These are phyloP conservation scores for Ceratorhiza oryzae-sativae DNA, from an alignment of 1,284 basidiomycete species.

Conservation along the genomic window DNA sequence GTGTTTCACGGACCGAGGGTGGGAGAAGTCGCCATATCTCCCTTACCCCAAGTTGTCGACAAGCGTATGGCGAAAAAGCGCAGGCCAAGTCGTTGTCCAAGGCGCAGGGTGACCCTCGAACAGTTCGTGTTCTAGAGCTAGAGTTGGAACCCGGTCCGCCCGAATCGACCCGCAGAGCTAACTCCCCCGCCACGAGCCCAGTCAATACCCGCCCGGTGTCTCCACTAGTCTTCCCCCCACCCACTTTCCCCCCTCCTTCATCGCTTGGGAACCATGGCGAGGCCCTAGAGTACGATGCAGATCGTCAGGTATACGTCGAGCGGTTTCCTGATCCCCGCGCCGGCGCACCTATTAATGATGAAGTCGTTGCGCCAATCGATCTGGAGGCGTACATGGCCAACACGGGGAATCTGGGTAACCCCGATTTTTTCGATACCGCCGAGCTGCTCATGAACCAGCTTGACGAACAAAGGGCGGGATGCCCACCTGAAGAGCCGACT, in stretches of 20 bases:
- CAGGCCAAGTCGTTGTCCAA: neutral
- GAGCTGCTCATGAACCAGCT: constrained; percentile 25
- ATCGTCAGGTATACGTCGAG: constrained; percentile 8
- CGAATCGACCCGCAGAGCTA: too few relatives aligned
- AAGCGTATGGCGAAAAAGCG: neutral
- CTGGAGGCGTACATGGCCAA: constrained; percentile 4
- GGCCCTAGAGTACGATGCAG: neutral
- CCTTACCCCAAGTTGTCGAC: neutral
- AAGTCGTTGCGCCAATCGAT: neutral
- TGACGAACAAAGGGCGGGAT: neutral
- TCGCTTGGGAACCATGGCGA: neutral
- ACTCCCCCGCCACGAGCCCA: too few relatives aligned
- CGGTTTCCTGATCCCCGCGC: neutral
- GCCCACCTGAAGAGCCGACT: constrained; percentile 11
- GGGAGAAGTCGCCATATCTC: neutral
- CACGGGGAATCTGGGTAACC: constrained; percentile 5
- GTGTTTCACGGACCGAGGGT: neutral
- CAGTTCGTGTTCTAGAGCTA: neutral
- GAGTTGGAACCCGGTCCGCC: too few relatives aligned
- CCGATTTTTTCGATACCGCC: neutral
- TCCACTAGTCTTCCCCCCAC: neutral
- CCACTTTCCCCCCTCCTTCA: neutral
- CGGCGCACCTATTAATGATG: constrained; percentile 9
- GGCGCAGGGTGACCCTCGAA: neutral
- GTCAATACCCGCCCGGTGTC: neutral